Evolutionary conservation across 2,329 filamentous ascomycete species (phyloP).

Genomic region (Fonsecaea erecta): DNA sequence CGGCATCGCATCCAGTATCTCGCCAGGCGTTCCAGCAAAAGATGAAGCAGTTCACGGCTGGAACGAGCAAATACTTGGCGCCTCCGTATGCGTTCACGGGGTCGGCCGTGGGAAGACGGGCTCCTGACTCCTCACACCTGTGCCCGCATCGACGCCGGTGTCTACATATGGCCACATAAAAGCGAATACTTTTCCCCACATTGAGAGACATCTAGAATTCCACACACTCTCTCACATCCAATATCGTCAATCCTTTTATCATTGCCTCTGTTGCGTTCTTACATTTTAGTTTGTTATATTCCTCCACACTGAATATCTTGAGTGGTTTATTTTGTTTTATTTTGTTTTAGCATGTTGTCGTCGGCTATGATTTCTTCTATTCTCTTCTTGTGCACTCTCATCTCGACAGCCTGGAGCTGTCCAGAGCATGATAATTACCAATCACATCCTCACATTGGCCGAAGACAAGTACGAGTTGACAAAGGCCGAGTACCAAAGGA

Average conservation of each 20-base stretch:
- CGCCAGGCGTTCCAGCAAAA: constrained; percentile 11
- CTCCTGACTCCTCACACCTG: not conserved
- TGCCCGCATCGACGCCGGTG: not conserved
- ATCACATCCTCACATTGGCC: constrained; percentile 32
- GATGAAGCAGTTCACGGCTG: constrained; percentile 7
- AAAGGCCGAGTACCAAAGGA: constrained; percentile 28
- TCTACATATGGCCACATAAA: constrained; percentile 11
- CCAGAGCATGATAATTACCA: constrained; percentile 31
- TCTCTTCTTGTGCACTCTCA: constrained; percentile 22
- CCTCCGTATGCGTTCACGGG: constrained; percentile 5
- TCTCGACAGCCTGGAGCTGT: constrained; percentile 32
- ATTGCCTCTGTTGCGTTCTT: not conserved
- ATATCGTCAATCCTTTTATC: constrained; percentile 4
- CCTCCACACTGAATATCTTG: not conserved
- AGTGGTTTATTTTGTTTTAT: not conserved
- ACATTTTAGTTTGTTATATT: not conserved
- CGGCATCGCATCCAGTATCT: constrained; percentile 1
- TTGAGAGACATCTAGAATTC: not conserved
- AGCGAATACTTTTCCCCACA: constrained; percentile 1
- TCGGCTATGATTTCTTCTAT: constrained; percentile 18
- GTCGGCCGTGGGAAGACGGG: constrained; percentile 7
- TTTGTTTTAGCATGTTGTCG: constrained; percentile 1
- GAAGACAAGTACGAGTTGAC: constrained; percentile 29
- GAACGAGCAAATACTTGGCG: constrained; percentile 15
- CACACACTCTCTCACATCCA: not conserved